These are phyloP conservation scores for Dichomitus squalens DNA, from an alignment of 1,284 basidiomycete genomes.

Conservation along the genomic window DNA sequence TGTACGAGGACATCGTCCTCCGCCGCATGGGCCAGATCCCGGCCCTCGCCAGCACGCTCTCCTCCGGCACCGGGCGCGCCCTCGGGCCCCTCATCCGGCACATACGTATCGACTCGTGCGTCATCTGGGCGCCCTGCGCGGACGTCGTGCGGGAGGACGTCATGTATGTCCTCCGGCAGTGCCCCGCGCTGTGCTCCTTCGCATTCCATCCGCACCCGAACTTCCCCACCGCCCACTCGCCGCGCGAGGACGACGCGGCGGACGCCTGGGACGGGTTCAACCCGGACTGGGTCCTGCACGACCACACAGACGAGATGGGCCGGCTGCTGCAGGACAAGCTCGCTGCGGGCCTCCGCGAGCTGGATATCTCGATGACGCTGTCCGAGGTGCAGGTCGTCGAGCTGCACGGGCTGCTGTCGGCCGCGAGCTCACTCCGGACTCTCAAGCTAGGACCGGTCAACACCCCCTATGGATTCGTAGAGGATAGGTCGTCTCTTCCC, in stretches of 20 bases:
- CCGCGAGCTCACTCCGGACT: neutral
- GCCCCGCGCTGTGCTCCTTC: constrained; percentile 10
- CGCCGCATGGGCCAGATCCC: constrained; percentile 16
- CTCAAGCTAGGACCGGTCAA: constrained; percentile 5
- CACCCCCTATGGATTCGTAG: neutral
- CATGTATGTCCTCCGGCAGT: constrained; percentile 2
- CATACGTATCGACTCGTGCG: constrained; percentile 12
- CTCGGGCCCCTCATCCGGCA: constrained; percentile 4
- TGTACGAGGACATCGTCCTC: constrained; percentile 20
- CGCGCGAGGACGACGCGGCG: neutral
- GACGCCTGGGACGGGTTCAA: constrained; percentile 4
- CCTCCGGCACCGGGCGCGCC: neutral
- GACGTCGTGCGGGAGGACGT: constrained; percentile 11
- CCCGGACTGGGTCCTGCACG: constrained; percentile 8
- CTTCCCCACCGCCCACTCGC: constrained; percentile 1
- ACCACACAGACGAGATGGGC: neutral
- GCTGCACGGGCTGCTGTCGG: constrained; percentile 8
- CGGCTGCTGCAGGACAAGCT: neutral
- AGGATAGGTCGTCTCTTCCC: neutral
- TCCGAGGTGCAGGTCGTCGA: neutral
- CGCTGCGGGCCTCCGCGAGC: constrained; percentile 4
- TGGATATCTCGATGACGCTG: constrained; percentile 14
- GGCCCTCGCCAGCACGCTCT: constrained; percentile 12
- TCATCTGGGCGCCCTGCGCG: constrained; percentile 8
- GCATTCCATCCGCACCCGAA: constrained; percentile 3